Evolutionary conservation across 495 filamentous ascomycete genomes (phyloP).

Genomic region (Lophiotrema nucula): DNA sequence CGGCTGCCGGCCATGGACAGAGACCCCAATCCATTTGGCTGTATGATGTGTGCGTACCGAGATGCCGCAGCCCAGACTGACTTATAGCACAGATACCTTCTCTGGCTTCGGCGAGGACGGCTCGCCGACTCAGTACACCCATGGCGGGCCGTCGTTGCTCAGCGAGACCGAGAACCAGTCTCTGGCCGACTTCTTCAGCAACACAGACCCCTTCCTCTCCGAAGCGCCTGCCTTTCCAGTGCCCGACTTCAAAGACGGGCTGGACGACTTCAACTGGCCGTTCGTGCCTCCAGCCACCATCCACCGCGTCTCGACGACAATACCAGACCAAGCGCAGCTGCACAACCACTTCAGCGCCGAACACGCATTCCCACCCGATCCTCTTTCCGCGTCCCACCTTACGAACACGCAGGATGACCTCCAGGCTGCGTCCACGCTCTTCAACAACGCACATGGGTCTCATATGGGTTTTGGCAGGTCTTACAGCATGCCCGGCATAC

Average conservation of each 20-base stretch:
- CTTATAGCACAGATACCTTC: slow-evolving; percentile 15
- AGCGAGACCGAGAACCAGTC: slow-evolving; percentile 17
- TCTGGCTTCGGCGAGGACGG: not conserved
- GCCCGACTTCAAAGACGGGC: not conserved
- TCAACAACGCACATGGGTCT: slow-evolving; percentile 18
- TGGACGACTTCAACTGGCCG: slow-evolving; percentile 15
- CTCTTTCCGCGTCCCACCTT: slow-evolving; percentile 3
- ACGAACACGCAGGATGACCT: slow-evolving; percentile 13
- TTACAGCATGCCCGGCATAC: slow-evolving; percentile 12
- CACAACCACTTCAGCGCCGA: slow-evolving; percentile 15
- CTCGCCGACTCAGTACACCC: not conserved
- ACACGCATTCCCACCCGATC: slow-evolving; percentile 3
- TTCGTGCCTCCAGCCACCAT: slow-evolving; percentile 22
- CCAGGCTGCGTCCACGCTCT: slow-evolving; percentile 22
- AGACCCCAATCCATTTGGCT: slow-evolving; percentile 26
- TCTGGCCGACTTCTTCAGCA: slow-evolving; percentile 25
- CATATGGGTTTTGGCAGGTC: slow-evolving; percentile 1
- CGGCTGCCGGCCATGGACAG: slow-evolving; percentile 24
- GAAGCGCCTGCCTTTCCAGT: not conserved
- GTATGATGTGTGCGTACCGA: not conserved
- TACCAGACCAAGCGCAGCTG: slow-evolving; percentile 24
- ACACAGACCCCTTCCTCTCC: slow-evolving; percentile 5
- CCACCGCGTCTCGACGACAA: slow-evolving; percentile 28
- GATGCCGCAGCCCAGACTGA: not conserved
- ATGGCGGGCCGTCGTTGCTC: slow-evolving; percentile 16